These are phyloP conservation scores for Lactifluus hygrophoroides DNA, from an alignment of 768 basidiomycete genomes.

Conservation along the genomic window DNA sequence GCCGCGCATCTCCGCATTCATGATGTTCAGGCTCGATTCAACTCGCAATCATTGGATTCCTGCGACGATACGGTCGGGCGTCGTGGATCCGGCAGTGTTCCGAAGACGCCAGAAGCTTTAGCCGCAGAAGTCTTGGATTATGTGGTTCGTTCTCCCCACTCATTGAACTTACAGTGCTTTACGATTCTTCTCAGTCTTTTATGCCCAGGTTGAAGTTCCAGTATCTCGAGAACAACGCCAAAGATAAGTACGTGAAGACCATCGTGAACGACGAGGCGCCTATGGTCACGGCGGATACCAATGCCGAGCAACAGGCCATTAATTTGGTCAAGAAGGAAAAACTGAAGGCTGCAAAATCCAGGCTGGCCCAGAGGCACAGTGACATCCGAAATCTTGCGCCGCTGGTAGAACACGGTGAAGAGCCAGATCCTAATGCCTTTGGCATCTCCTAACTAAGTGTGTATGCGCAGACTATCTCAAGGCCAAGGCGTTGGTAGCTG, in stretches of 20 bases:
- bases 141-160: slow-evolving; percentile 36
- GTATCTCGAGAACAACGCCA: slow-evolving; percentile 85
- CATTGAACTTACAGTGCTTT: not conserved
- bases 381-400: slow-evolving; percentile 59
- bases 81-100: slow-evolving; percentile 2
- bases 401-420: slow-evolving; percentile 56
- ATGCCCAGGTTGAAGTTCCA: slow-evolving; percentile 81
- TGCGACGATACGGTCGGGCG: slow-evolving; percentile 4
- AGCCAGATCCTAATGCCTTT: not conserved
- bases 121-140: slow-evolving; percentile 47
- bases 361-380: slow-evolving; percentile 49
- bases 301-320: slow-evolving; percentile 47
- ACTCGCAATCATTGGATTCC: slow-evolving; percentile 10
- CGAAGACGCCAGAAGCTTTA: slow-evolving; percentile 13
- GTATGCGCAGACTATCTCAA: slow-evolving; percentile 53
- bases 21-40: slow-evolving; percentile 18
- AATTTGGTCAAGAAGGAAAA: slow-evolving; percentile 67
- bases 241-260: slow-evolving; percentile 78
- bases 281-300: slow-evolving; percentile 71
- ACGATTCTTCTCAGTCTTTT: slow-evolving; percentile 42
- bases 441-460: not conserved
- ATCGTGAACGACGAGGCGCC: slow-evolving; percentile 84
- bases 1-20: slow-evolving; percentile 15
- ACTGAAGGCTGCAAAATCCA: slow-evolving; percentile 56
- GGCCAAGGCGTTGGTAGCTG: slow-evolving; percentile 42